phyloP scores from a whole-genome alignment of 1,284 basidiomycete genomes.

The Fomitopsis pinicola region DNA sequence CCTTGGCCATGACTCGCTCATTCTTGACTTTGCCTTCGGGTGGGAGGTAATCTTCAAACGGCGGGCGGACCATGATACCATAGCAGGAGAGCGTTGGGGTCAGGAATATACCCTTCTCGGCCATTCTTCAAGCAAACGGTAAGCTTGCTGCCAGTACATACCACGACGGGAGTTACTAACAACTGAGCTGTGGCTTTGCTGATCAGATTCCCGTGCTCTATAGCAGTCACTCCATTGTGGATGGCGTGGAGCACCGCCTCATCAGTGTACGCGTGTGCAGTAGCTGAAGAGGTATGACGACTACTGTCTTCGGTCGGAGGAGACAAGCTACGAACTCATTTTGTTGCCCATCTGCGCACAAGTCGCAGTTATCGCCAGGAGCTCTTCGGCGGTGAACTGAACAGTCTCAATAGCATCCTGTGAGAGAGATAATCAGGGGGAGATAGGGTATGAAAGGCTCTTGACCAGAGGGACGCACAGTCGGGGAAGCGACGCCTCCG shows the following conservation, averaged over 20 bases:
- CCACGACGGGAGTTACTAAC: slow-evolving; percentile 5
- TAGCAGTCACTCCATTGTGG: slow-evolving; percentile 35
- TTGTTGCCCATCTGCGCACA: slow-evolving; percentile 39
- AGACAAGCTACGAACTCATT: slow-evolving; percentile 21
- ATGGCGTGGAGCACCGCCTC: slow-evolving; percentile 37
- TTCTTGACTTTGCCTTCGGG: slow-evolving; percentile 37
- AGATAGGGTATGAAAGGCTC: too few relatives aligned
- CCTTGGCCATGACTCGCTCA: slow-evolving; percentile 37
- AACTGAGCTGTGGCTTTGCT: slow-evolving; percentile 26
- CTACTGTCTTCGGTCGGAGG: neutral
- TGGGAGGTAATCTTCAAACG: slow-evolving; percentile 39
- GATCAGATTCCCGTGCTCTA: slow-evolving; percentile 43
- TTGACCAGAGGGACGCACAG: slow-evolving; percentile 10
- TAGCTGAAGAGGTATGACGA: slow-evolving; percentile 18
- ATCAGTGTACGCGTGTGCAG: slow-evolving; percentile 36
- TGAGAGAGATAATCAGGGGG: neutral
- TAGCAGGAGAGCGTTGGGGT: slow-evolving; percentile 44
- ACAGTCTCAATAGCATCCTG: slow-evolving; percentile 41
- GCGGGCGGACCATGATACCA: slow-evolving; percentile 39
- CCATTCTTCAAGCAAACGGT: slow-evolving; percentile 26
- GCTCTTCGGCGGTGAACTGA: slow-evolving; percentile 43
- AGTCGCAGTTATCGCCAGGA: slow-evolving; percentile 41
- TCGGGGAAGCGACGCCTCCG: slow-evolving; percentile 40
- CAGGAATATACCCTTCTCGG: slow-evolving; percentile 33
- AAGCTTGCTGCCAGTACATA: neutral